Conservation (phyloP, 257 asterid genomes). For the Penstemon barbatus region DNA sequence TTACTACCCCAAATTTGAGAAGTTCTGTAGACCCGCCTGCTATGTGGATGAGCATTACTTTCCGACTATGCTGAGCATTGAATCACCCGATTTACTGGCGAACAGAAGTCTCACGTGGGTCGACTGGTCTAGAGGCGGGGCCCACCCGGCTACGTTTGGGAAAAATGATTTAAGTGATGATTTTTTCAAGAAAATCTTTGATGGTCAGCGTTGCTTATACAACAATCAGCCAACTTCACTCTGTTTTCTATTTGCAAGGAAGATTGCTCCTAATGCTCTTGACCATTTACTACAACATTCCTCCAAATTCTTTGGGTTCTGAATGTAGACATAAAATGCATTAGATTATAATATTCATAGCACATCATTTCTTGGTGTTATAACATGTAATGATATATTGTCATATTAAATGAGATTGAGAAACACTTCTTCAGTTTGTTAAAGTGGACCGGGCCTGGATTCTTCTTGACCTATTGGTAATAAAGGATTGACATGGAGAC, state of each 20-base stretch:
- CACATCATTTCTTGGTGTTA: not conserved
- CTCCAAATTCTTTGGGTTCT: conserved; percentile 57
- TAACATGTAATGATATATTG: not conserved
- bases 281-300: conserved; percentile 59
- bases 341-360: conserved; percentile 1
- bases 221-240: conserved; percentile 66
- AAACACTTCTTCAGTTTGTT: too few species aligned
- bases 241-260: conserved; percentile 80
- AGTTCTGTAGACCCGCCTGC: conserved; percentile 50
- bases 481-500: conserved; percentile 49
- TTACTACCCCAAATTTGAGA: conserved; percentile 47
- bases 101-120: conserved; percentile 82
- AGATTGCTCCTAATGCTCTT: conserved; percentile 81
- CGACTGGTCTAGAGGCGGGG: conserved; percentile 95
- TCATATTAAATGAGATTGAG: too few species aligned
- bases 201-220: conserved; percentile 46
- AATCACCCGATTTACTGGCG: conserved; percentile 66
- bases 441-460: conserved; percentile 57
- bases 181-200: conserved; percentile 54
- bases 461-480: conserved; percentile 57
- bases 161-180: conserved; percentile 47
- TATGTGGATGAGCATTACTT: conserved; percentile 61
- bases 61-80: conserved; percentile 64
- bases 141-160: conserved; percentile 88
- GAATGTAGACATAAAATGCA: conserved; percentile 15